These are phyloP conservation scores for Dunaliella primolecta DNA, from an alignment of 139 green algal genomes.

Conservation along the genomic window DNA sequence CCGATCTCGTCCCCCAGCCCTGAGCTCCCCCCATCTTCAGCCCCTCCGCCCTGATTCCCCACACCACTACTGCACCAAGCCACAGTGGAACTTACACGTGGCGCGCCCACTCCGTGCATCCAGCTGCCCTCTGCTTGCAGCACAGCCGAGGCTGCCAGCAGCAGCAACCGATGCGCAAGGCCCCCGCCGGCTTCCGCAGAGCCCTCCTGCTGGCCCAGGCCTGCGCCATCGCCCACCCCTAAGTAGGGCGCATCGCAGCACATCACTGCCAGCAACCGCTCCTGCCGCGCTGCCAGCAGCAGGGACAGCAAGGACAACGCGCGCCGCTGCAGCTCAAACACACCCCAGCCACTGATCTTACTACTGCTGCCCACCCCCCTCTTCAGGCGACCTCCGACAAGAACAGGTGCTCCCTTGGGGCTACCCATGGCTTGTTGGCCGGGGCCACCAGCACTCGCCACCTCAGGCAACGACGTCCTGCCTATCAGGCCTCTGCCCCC, in stretches of 20 bases:
- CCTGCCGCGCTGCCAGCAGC: background rate
- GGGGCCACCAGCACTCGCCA: too few relatives aligned
- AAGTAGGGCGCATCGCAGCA: background rate
- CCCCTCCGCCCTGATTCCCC: background rate
- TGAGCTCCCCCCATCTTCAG: background rate
- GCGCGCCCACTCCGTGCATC: too few relatives aligned
- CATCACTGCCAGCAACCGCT: background rate
- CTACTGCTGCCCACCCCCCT: background rate
- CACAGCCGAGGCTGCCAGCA: background rate
- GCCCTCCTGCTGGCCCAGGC: background rate
- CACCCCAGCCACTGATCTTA: background rate
- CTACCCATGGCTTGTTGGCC: too few relatives aligned
- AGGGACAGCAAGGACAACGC: background rate
- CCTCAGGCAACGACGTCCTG: too few relatives aligned
- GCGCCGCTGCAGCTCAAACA: constrained; percentile 13
- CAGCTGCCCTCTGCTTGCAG: too few relatives aligned
- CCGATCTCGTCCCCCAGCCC: too few relatives aligned
- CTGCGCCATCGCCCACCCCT: background rate
- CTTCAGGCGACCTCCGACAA: too few relatives aligned
- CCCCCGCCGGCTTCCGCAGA: background rate
- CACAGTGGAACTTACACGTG: background rate
- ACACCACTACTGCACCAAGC: background rate
- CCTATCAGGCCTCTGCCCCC: too few relatives aligned
- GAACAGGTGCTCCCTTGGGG: too few relatives aligned
- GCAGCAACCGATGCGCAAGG: background rate